These are phyloP conservation scores for Colletotrichum musicola DNA, from an alignment of 2,329 filamentous ascomycete genomes.

Conservation along the genomic window DNA sequence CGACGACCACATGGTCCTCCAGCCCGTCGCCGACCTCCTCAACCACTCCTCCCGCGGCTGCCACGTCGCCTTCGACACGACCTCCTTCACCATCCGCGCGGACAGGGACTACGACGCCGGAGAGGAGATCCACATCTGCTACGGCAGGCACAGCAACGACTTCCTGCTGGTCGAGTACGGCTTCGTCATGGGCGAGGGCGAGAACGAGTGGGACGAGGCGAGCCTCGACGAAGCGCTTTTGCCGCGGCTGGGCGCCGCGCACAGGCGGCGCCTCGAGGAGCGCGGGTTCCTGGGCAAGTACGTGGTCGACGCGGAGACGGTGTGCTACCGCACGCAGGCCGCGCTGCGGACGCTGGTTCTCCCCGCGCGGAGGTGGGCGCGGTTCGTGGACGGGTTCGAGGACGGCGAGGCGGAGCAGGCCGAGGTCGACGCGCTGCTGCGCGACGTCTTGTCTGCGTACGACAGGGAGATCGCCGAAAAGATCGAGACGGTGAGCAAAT, in stretches of 20 bases:
- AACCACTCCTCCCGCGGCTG: slow-evolving; percentile 68
- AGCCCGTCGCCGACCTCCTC: slow-evolving; percentile 80
- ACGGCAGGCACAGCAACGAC: slow-evolving; percentile 79
- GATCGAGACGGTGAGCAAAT: slow-evolving; percentile 46
- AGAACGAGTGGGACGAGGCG: slow-evolving; percentile 66
- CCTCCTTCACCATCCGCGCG: slow-evolving; percentile 68
- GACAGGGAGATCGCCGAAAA: slow-evolving; percentile 47
- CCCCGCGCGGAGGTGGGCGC: slow-evolving; percentile 55
- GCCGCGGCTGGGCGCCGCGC: slow-evolving; percentile 49
- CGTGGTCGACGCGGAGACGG: slow-evolving; percentile 61
- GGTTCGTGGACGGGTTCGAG: slow-evolving; percentile 60
- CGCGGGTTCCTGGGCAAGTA: slow-evolving; percentile 64
- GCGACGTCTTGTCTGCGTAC: slow-evolving; percentile 54
- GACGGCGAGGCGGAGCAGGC: slow-evolving; percentile 59
- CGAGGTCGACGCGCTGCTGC: slow-evolving; percentile 52
- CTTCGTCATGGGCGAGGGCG: slow-evolving; percentile 55
- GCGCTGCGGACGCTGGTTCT: slow-evolving; percentile 58
- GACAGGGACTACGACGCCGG: slow-evolving; percentile 63
- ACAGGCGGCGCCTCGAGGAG: slow-evolving; percentile 57
- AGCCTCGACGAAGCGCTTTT: slow-evolving; percentile 61
- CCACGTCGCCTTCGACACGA: slow-evolving; percentile 61
- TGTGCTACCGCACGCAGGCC: slow-evolving; percentile 69
- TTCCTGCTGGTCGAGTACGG: slow-evolving; percentile 78
- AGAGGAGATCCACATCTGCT: slow-evolving; percentile 77
- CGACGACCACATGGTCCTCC: slow-evolving; percentile 75